Percentiles rank a stretch among this genome's conserved stretches.
phyloP scores from a whole-genome alignment of 441 rosid genomes.

The Syzygium syzygioides region DNA sequence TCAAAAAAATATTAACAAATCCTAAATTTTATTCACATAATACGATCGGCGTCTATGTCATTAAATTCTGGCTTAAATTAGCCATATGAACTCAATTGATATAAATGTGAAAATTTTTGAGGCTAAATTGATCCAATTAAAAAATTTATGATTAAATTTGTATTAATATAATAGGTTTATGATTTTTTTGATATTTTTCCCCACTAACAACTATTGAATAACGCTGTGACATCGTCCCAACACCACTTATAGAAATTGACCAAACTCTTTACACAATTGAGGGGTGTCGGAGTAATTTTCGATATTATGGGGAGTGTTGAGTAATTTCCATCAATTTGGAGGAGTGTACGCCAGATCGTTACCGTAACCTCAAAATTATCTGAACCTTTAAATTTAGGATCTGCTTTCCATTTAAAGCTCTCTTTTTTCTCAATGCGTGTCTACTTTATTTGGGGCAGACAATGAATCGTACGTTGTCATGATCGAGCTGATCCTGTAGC shows the following conservation, averaged over 20 bases:
- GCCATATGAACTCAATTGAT: too few relatives aligned
- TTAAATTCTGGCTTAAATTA: too few relatives aligned
- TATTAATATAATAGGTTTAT: too few relatives aligned
- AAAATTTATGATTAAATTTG: too few relatives aligned
- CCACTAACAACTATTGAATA: too few relatives aligned
- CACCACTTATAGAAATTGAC: not conserved
- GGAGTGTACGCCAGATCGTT: not conserved
- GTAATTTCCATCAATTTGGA: not conserved
- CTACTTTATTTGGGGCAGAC: not conserved
- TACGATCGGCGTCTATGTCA: accelerated
- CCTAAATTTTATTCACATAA: too few relatives aligned
- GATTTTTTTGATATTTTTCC: too few relatives aligned
- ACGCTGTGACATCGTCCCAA: not conserved
- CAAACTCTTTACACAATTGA: not conserved
- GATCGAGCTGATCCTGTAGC: not conserved
- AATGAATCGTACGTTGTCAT: not conserved
- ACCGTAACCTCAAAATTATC: not conserved
- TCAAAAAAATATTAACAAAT: too few relatives aligned
- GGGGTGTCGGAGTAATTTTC: not conserved
- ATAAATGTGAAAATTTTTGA: too few relatives aligned
- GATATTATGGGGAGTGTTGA: not conserved
- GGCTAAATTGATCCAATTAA: too few relatives aligned
- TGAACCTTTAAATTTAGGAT: not conserved
- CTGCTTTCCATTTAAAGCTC: not conserved
- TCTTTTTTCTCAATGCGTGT: not conserved